Conservation (phyloP, 129 eudicot species). For the Tagetes patula region DNA sequence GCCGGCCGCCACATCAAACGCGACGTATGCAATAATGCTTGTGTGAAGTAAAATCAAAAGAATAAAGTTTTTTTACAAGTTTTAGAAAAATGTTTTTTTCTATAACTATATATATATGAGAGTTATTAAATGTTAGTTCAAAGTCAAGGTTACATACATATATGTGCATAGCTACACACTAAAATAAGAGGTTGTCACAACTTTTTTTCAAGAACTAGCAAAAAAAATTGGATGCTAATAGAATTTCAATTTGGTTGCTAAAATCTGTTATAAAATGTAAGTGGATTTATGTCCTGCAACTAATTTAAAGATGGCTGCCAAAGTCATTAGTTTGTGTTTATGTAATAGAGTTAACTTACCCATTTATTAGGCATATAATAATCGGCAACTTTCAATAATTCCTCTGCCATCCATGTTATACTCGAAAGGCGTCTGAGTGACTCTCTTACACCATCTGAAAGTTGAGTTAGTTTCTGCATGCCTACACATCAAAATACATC, state of each 20-base stretch:
- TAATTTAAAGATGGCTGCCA: neutral
- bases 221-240: neutral
- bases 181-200: neutral
- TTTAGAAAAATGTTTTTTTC: neutral
- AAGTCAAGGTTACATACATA: neutral
- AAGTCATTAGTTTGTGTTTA: neutral
- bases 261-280: neutral
- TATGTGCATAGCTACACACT: neutral
- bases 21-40: neutral
- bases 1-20: neutral
- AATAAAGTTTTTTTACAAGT: neutral
- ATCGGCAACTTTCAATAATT: constrained; percentile 75
- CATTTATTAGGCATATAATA: constrained; percentile 84
- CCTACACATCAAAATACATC: constrained; percentile 44
- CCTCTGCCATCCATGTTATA: constrained; percentile 88
- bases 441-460: constrained; percentile 85
- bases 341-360: constrained; percentile 47
- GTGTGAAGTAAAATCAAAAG: neutral
- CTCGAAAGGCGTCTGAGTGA: constrained; percentile 76
- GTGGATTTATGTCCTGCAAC: neutral
- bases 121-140: too few species aligned
- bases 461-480: constrained; percentile 70
- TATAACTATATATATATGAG: too few species aligned
- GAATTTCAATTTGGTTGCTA: neutral
- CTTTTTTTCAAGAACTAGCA: neutral